Percentiles rank a stretch among this genome's conserved stretches.
Evolutionary conservation across 768 basidiomycete species (phyloP).

Genomic region (Phylloporus sp.): DNA sequence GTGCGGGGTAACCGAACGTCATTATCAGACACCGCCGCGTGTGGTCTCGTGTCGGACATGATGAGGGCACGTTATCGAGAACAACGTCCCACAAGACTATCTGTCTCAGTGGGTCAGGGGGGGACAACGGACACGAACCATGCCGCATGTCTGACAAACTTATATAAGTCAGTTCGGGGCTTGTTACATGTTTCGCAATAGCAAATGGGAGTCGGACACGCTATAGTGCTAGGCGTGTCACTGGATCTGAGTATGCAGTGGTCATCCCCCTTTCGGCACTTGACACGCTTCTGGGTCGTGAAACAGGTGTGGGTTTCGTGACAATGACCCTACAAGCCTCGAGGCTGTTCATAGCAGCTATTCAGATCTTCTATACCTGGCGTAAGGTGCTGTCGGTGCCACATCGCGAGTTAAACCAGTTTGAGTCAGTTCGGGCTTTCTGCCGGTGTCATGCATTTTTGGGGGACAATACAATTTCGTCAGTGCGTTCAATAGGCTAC

Average conservation of each 20-base stretch:
- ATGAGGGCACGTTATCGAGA: neutral
- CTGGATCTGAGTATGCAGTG: neutral
- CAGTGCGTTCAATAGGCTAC: neutral
- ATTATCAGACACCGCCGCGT: neutral
- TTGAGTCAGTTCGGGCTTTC: neutral
- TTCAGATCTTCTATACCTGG: neutral
- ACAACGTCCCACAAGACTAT: neutral
- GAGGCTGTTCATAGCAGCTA: neutral
- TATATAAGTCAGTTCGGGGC: neutral
- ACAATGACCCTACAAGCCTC: neutral
- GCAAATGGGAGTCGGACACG: neutral
- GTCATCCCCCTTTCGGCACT: no score
- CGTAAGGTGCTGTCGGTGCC: neutral
- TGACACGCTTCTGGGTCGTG: neutral
- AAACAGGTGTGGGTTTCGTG: neutral
- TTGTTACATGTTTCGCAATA: neutral
- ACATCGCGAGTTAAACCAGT: neutral
- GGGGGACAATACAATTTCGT: neutral
- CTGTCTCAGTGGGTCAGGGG: neutral
- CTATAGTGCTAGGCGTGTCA: neutral
- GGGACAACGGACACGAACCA: neutral
- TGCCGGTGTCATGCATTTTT: neutral
- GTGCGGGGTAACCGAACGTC: conserved; percentile 32
- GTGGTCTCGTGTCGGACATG: conserved; percentile 16
- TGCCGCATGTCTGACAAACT: neutral